Evolutionary conservation across 768 basidiomycete genomes (phyloP).

Genomic region (Boletus sp.): DNA sequence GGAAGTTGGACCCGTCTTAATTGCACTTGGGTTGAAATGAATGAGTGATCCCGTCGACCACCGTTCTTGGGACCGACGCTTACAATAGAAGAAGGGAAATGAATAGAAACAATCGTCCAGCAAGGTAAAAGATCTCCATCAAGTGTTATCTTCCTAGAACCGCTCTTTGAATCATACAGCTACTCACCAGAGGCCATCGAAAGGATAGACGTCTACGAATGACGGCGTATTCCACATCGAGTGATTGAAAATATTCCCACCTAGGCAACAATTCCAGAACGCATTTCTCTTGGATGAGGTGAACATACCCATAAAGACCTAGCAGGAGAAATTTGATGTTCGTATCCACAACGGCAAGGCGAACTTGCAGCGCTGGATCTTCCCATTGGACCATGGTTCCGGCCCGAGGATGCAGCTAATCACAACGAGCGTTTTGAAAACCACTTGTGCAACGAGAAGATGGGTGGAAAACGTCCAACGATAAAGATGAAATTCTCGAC

Average conservation of each 20-base stretch:
- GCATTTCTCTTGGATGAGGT: neutral
- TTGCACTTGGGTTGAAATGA: slow-evolving; percentile 5
- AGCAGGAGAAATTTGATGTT: slow-evolving; percentile 17
- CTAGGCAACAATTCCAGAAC: neutral
- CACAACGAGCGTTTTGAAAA: neutral
- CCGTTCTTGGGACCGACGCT: neutral
- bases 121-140: slow-evolving; percentile 23
- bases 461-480: neutral
- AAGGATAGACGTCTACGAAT: slow-evolving; percentile 23
- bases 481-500: neutral
- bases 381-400: slow-evolving; percentile 23
- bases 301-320: slow-evolving; percentile 24
- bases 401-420: neutral
- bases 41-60: neutral
- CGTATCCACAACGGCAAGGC: neutral
- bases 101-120: slow-evolving; percentile 19
- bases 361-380: neutral
- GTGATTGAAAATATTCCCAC: slow-evolving; percentile 25
- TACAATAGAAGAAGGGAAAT: slow-evolving; percentile 18
- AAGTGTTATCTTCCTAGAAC: neutral
- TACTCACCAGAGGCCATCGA: slow-evolving; percentile 25
- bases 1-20: neutral
- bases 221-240: slow-evolving; percentile 22
- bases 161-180: neutral
- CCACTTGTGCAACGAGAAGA: neutral